Percentiles rank a stretch among this genome's conserved stretches.
Conservation (phyloP, 257 asterid genomes). For the Salvia hispanica region DNA sequence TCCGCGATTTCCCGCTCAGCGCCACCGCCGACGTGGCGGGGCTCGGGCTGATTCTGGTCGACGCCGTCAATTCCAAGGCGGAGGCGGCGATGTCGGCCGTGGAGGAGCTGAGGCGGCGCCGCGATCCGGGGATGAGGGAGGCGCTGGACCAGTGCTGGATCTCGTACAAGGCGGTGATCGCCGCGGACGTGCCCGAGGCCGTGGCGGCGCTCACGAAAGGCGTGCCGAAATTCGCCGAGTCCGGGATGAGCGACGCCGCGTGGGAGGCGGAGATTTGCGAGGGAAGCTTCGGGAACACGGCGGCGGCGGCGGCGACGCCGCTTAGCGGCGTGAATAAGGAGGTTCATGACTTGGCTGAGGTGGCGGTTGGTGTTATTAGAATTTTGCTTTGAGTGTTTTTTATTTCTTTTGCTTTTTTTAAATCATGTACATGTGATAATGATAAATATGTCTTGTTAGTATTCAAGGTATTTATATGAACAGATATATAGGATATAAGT, state of each 20-base stretch:
- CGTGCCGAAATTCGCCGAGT: constrained; percentile 56
- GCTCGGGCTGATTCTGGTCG: constrained; percentile 54
- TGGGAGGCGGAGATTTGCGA: constrained; percentile 59
- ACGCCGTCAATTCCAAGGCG: constrained; percentile 38
- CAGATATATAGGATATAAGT: too few species aligned
- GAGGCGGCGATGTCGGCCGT: constrained; percentile 25
- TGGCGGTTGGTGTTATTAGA: constrained; percentile 42
- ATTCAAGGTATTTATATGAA: too few species aligned
- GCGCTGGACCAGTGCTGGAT: constrained; percentile 38
- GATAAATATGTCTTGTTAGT: too few species aligned
- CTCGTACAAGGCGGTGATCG: constrained; percentile 39
- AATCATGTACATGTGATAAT: too few species aligned
- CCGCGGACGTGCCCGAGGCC: constrained; percentile 56
- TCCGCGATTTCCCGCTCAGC: constrained; percentile 33
- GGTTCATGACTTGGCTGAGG: constrained; percentile 48
- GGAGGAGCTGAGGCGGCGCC: constrained; percentile 25
- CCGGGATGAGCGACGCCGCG: constrained; percentile 59
- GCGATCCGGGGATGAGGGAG: constrained; percentile 31
- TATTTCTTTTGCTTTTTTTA: too few species aligned
- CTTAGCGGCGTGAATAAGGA: constrained; percentile 31
- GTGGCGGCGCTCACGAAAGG: constrained; percentile 46
- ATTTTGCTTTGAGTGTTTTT: too few species aligned
- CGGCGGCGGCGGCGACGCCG: constrained; percentile 27
- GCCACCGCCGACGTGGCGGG: constrained; percentile 39
- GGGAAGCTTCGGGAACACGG: constrained; percentile 30